Evolutionary conservation across 805 yeast genomes (phyloP), one percentile per base, ranked within the genome.

Genomic region (Komagataella ulmi): DNA sequence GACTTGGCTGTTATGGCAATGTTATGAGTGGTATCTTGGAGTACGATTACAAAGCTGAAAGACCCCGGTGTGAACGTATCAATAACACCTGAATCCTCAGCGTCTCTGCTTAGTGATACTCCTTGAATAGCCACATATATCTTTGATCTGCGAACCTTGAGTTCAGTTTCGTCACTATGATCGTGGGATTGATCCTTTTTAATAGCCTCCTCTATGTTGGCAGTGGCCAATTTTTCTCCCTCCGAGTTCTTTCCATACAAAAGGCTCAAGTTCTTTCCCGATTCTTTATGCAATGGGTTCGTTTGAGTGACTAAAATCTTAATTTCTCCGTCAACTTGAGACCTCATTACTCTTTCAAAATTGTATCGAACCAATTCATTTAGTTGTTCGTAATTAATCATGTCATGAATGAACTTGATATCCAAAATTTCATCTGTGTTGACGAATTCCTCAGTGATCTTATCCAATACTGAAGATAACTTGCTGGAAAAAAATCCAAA

Each of bases 191-290:
- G 56, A 56, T 67, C 51, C 62, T 67, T 68, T 71, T 77, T 75
- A 50, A 83, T 75, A n/a, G 82, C 80, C 51, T 81, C 79, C 30
- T 88, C 96, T 58, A 91, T 74, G 61, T 88, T 90, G 3, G 97
- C 98, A 59, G 79, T 74, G 45, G 95, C 85, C 54, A 93, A 75
- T 64, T 93, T 91, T 60, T 86, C 95, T 12, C 93, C 97, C 64
- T 88, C 95, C 47, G 80, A 76, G 1, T 80, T 60, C 56, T 85
- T 84, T 7, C 97, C 97, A 18, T 75, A 69, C 62, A 89, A 88
- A 57, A 86, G 64, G 55, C 84, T 83, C 59, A 91, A 75, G 49
- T 78, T 77, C 30, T 76, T 72, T 46, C 52, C 57, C 36, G 59
- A 67, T 2, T 57, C 59, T 7, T 58, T 56, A 45, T 62, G 61